Conservation (phyloP, 1,284 basidiomycete species). For the Boletus semigastroideus region DNA sequence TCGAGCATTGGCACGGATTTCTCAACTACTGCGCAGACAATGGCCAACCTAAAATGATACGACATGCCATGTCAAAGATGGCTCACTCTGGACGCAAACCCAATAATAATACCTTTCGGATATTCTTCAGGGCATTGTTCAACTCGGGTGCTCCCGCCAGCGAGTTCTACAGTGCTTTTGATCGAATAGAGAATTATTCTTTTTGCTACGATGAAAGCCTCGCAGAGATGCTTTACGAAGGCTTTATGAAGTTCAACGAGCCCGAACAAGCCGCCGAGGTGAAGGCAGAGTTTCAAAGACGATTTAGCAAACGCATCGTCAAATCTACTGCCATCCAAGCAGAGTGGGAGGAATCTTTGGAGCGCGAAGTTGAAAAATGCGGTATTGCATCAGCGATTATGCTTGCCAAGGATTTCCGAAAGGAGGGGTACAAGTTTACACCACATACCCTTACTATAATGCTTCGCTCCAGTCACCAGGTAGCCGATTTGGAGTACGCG, state of each 20-base stretch:
- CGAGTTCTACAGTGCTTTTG: conserved; percentile 42
- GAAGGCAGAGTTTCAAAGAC: conserved; percentile 37
- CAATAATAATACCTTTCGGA: conserved; percentile 45
- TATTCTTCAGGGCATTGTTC: conserved; percentile 46
- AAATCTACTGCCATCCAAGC: conserved; percentile 25
- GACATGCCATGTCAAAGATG: conserved; percentile 45
- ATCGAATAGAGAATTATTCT: conserved; percentile 43
- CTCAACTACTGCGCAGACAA: conserved; percentile 43
- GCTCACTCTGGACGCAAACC: conserved; percentile 44
- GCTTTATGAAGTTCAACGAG: conserved; percentile 41
- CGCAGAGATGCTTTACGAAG: conserved; percentile 41
- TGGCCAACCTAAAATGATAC: conserved; percentile 40
- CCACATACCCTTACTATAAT: conserved; percentile 39
- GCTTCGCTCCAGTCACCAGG: conserved; percentile 34
- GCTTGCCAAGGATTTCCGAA: conserved; percentile 28
- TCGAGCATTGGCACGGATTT: conserved; percentile 55
- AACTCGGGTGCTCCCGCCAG: conserved; percentile 36
- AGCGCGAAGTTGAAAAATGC: conserved; percentile 30
- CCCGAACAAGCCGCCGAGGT: conserved; percentile 38
- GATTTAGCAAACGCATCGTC: conserved; percentile 32
- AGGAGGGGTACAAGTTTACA: conserved; percentile 36
- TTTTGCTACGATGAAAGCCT: conserved; percentile 46
- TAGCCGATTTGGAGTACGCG: conserved; percentile 44
- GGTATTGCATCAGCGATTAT: conserved; percentile 28
- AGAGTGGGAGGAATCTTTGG: conserved; percentile 29